Percentiles rank a stretch among this genome's conserved stretches.
Conservation (phyloP, 371 early-diverging fungal genomes). For the Thermomucor indicae-seudaticae region DNA sequence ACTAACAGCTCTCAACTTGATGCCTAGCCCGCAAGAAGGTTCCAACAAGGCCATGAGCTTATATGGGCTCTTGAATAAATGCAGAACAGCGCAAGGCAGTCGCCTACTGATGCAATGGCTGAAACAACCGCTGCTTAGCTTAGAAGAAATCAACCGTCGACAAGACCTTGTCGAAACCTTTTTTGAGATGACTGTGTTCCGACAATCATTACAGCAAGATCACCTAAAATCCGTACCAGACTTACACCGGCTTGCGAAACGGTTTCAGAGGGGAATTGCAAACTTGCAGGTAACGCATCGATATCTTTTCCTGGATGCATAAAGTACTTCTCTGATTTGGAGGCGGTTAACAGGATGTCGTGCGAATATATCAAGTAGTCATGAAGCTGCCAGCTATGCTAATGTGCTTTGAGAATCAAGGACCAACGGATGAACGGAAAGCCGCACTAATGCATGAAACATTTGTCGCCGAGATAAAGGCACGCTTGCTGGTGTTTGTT, state of each 20-base stretch:
- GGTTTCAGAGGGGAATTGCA: conserved; percentile 79
- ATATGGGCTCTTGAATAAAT: conserved; percentile 85
- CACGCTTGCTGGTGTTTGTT: not conserved
- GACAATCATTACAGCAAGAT: conserved; percentile 71
- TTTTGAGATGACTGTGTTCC: conserved; percentile 60
- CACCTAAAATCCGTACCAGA: conserved; percentile 84
- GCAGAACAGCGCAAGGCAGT: conserved; percentile 89
- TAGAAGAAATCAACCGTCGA: conserved; percentile 69
- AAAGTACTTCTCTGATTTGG: not conserved
- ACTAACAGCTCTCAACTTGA: conserved; percentile 81
- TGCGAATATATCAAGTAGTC: conserved; percentile 87
- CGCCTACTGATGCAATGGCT: conserved; percentile 90
- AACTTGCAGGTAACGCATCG: conserved; percentile 54
- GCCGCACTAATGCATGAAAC: conserved; percentile 17
- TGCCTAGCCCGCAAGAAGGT: conserved; percentile 76
- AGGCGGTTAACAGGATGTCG: conserved; percentile 62
- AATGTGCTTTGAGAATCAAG: conserved; percentile 46
- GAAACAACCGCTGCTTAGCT: conserved; percentile 85
- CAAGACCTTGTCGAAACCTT: conserved; percentile 81
- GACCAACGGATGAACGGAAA: conserved; percentile 24
- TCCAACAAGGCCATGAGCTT: conserved; percentile 79
- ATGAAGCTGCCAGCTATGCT: conserved; percentile 70
- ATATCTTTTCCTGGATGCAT: not conserved
- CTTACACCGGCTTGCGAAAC: conserved; percentile 79
- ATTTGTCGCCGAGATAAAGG: conserved; percentile 15